phyloP scores from a whole-genome alignment of 495 filamentous ascomycete genomes.

The Penicillium paradoxum region DNA sequence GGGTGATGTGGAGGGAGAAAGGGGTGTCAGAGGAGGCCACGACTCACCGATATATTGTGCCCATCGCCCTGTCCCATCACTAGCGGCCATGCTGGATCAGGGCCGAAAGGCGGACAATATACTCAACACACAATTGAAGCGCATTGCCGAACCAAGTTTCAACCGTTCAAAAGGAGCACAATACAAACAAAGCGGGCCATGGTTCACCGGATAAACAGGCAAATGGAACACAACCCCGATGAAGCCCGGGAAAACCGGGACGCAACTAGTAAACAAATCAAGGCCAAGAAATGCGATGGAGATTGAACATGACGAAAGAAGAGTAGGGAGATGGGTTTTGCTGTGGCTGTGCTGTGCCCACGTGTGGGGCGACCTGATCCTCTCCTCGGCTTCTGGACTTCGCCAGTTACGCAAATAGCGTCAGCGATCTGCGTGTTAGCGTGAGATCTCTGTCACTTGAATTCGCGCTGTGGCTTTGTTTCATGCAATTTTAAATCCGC shows the following conservation, averaged over 20 bases:
- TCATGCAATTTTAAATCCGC: too few relatives aligned
- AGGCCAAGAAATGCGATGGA: constrained; percentile 44
- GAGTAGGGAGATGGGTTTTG: background rate
- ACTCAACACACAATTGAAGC: constrained; percentile 2
- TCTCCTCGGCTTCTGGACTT: background rate
- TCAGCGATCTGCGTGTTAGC: background rate
- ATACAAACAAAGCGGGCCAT: background rate
- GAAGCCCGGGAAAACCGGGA: background rate
- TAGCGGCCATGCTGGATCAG: constrained; percentile 19
- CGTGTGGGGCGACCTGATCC: background rate
- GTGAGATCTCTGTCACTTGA: background rate
- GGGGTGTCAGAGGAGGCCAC: background rate
- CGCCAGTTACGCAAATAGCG: background rate
- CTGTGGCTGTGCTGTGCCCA: constrained; percentile 4
- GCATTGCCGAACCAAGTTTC: constrained; percentile 18
- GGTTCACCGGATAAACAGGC: background rate
- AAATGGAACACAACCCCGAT: background rate
- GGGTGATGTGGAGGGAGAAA: background rate
- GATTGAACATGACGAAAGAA: constrained; percentile 49
- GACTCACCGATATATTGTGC: background rate
- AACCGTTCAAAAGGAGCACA: background rate
- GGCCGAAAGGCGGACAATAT: constrained; percentile 9
- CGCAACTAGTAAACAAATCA: background rate
- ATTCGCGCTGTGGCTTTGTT: too few relatives aligned
- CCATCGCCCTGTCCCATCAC: constrained; percentile 13